Conservation (phyloP, 1,284 basidiomycete genomes). For the Fomitiporia mediterranea region DNA sequence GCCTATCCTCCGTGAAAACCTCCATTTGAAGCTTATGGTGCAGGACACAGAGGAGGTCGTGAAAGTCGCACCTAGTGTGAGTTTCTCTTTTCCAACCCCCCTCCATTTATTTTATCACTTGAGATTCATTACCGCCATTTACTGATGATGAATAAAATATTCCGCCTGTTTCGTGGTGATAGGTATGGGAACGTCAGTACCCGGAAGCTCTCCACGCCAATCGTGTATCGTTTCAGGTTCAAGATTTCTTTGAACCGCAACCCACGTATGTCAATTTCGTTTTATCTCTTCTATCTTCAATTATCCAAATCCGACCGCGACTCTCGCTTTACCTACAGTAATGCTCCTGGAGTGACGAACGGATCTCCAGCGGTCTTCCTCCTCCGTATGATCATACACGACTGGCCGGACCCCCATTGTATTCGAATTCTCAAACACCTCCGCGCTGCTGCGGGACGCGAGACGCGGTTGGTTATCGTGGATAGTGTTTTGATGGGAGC, state of each 20-base stretch:
- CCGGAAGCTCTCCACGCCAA: slow-evolving; percentile 24
- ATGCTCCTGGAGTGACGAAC: no score
- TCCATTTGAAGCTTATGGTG: slow-evolving; percentile 22
- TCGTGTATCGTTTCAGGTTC: slow-evolving; percentile 23
- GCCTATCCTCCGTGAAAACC: slow-evolving; percentile 13
- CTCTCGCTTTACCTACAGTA: no score
- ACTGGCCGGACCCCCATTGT: slow-evolving; percentile 20
- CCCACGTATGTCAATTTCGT: no score
- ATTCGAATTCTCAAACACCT: slow-evolving; percentile 2
- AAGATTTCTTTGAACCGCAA: slow-evolving; percentile 16
- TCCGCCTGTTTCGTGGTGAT: neutral
- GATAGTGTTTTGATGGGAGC: slow-evolving; percentile 15
- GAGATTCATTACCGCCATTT: neutral
- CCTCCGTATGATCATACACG: slow-evolving; percentile 18
- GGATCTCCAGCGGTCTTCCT: slow-evolving; percentile 15
- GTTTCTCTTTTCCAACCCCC: neutral
- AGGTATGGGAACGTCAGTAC: slow-evolving; percentile 26
- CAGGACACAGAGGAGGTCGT: slow-evolving; percentile 21
- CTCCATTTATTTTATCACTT: neutral
- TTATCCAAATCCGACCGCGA: neutral
- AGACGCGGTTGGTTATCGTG: slow-evolving; percentile 13
- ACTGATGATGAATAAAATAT: neutral
- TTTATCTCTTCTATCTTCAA: no score
- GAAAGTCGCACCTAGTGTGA: slow-evolving; percentile 1
- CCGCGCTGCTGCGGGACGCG: neutral